phyloP scores from a whole-genome alignment of 805 yeast species.

The Ogataea dorogensis region DNA sequence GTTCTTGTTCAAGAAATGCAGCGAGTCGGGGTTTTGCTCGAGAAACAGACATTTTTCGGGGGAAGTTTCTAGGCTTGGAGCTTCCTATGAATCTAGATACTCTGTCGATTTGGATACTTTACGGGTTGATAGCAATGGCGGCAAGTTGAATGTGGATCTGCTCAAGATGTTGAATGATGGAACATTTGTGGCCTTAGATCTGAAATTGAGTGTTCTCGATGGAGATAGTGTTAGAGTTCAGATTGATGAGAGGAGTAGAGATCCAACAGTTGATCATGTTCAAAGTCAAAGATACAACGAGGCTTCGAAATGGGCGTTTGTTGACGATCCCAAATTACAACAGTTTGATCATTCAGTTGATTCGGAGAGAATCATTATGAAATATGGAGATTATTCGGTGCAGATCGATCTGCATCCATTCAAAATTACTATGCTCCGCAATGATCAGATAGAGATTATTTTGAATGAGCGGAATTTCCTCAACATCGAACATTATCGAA shows the following conservation, averaged over 20 bases:
- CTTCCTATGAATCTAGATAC: slow-evolving; percentile 38
- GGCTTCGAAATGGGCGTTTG: slow-evolving; percentile 59
- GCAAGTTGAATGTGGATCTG: slow-evolving; percentile 45
- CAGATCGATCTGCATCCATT: slow-evolving; percentile 48
- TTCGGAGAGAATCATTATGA: slow-evolving; percentile 20
- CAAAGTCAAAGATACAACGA: slow-evolving; percentile 56
- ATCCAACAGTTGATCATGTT: slow-evolving; percentile 9
- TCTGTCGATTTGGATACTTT: slow-evolving; percentile 39
- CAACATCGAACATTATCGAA: slow-evolving; percentile 81
- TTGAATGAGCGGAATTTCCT: slow-evolving; percentile 70
- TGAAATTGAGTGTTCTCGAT: slow-evolving; percentile 54
- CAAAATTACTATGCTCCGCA: slow-evolving; percentile 45
- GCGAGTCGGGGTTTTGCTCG: slow-evolving; percentile 77
- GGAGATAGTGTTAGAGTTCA: slow-evolving; percentile 60
- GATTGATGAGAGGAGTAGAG: slow-evolving; percentile 60
- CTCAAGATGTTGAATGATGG: slow-evolving; percentile 44
- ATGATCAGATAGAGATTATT: slow-evolving; percentile 47
- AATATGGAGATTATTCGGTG: slow-evolving; percentile 47
- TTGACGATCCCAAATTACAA: slow-evolving; percentile 23
- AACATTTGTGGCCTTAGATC: slow-evolving; percentile 47
- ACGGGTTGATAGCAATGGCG: slow-evolving; percentile 25
- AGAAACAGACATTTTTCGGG: slow-evolving; percentile 71
- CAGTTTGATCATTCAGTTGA: slow-evolving; percentile 25
- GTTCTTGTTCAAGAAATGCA: slow-evolving; percentile 73
- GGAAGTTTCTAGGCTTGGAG: slow-evolving; percentile 30